Evolutionary conservation across 192 early-diverging fungal species (phyloP), one percentile per base, ranked within the genome.

Genomic region (Spizellomyces sp.): DNA sequence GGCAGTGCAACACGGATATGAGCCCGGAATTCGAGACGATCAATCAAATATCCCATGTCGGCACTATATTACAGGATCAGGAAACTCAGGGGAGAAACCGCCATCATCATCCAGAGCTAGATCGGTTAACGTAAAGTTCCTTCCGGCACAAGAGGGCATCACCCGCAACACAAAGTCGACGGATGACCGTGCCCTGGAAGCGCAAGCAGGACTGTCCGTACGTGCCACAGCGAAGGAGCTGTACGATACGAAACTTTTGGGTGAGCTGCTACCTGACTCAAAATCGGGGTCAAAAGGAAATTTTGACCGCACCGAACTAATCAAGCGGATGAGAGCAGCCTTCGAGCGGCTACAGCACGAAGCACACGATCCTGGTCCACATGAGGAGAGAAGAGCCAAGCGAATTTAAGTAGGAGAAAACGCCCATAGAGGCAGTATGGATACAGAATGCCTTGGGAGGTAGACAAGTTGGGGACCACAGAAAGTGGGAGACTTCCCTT

Each of bases 281-380:
- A 36, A 36, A 36, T 36, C 27, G 27, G 27, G 27, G 27, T 36
- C 27, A 36, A 46, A n/a, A 64, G 41, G 63, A 12, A 52, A 9
- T 7, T 68, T 68, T 58, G 66, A 68, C 41, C 48, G 66, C 15
- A 58, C 44, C 42, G 66, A 68, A 56, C 54, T 68, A 41, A 68
- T 68, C n/a, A 50, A 68, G 66, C 50, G 66, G 14, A 68, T 68
- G 66, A 46, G 54, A 42, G 19, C 66, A n/a, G 66, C 66, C 8
- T 58, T 68, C 15, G 22, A 68, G 17, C 9, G 15, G 19, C 3
- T 36, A 36, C 27, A 36, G 27, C 27, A 36, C 27, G 27, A 36
- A 36, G 27, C 27, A 36, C 27, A 36, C 27, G 27, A 36, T 36
- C 3, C 3, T 36, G 27, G 27, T 36, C 27, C 27, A 36, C 27